Evolutionary conservation across 768 basidiomycete genomes (phyloP).

Genomic region (Pleurotus platypus): DNA sequence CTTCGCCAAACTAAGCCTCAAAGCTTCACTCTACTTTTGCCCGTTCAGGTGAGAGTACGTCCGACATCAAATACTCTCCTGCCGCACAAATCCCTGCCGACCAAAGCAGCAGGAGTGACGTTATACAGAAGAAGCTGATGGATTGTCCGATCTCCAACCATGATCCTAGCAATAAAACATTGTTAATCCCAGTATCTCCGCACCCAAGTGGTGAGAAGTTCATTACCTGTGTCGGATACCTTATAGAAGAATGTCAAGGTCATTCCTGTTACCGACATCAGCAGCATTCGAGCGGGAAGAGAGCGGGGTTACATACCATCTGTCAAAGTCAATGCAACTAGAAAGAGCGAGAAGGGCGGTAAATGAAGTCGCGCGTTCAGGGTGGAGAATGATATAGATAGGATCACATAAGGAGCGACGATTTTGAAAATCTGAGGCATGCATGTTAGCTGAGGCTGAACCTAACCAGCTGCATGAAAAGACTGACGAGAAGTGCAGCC

Average conservation of each 20-base stretch:
- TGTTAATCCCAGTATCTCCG: conserved; percentile 10
- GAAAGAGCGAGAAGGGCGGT: conserved; percentile 78
- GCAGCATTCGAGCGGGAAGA: no score
- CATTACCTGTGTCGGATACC: conserved; percentile 70
- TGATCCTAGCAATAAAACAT: conserved; percentile 42
- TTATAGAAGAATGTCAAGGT: conserved; percentile 81
- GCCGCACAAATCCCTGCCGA: conserved; percentile 71
- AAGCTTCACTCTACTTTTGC: not conserved
- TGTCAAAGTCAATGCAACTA: conserved; percentile 71
- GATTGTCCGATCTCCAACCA: conserved; percentile 91
- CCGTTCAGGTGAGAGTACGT: conserved; percentile 11
- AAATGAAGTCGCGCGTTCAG: conserved; percentile 65
- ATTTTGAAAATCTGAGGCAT: conserved; percentile 71
- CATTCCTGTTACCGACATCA: conserved; percentile 49
- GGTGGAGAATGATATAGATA: conserved; percentile 65
- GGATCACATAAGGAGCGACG: conserved; percentile 72
- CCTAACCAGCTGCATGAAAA: no score
- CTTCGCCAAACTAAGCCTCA: not conserved
- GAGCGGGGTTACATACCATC: conserved; percentile 41
- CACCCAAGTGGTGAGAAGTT: not conserved
- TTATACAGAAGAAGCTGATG: conserved; percentile 85
- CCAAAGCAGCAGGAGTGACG: conserved; percentile 75
- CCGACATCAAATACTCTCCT: conserved; percentile 71
- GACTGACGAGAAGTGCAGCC: conserved; percentile 62
- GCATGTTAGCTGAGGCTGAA: no score